Evolutionary conservation across 768 basidiomycete species (phyloP), one percentile per base, ranked within the genome.

Genomic region (Pleurotus djamor): DNA sequence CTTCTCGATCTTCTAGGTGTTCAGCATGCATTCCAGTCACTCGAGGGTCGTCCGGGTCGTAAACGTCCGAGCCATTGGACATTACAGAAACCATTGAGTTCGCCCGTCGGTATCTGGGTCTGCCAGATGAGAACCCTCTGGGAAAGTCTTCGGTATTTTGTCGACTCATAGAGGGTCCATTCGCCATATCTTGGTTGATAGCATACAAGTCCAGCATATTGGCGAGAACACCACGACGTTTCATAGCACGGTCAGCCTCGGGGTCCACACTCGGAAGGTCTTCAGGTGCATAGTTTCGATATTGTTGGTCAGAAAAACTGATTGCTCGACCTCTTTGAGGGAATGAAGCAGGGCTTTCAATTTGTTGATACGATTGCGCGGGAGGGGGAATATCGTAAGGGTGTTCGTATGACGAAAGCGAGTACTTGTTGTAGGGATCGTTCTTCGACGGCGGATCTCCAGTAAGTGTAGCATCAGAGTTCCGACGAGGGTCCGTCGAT

Each of bases 1-100:
- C 88, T 34, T 83, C 83, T 6, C 79, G 78, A 65, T 88, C 87
- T 58, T 85, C 82, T 36, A 83, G 72, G 58, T 77, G 76, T 60
- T 74, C 73, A 55, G 76, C 77, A 63, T 71, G 76, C 34, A 80
- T 70, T 4, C 87, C 87, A 47, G 86, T 90, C 21, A 91, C 74
- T 45, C 80, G 77, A 52, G 89, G 89, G 70, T 92, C 90, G 63
- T 92, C 88, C 14, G 83, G 80, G 67, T 93, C 91, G 41, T 88
- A 70, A 6, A 82, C 58, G 13, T 87, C 83, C 16, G 83, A 84
- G 49, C 76, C 72, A 43, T 63, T 59, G 21, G 58, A 69, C 51
- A 73, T 69, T 12, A 56, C 54, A 32, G 83, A 86, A 37, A 69
- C 70, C 61, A 73, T 74, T 1, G 86, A 84, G 61, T 80, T 74